These are phyloP conservation scores for Fusarium pseudonygamai DNA, from an alignment of 2,329 filamentous ascomycete species.

Conservation along the genomic window DNA sequence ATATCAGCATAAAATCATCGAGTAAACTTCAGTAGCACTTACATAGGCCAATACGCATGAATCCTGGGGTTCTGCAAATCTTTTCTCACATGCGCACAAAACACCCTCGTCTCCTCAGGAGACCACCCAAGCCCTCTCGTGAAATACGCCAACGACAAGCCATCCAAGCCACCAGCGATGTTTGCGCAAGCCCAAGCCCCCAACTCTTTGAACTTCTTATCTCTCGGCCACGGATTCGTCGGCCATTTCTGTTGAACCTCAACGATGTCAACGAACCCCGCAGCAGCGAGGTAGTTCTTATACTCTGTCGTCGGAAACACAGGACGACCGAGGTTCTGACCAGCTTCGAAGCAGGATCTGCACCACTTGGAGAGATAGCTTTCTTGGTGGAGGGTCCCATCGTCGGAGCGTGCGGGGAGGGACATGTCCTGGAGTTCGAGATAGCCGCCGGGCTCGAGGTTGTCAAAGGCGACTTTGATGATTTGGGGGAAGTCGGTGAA, in stretches of 20 bases:
- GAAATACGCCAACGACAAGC: constrained; percentile 41
- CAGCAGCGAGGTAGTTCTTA: constrained; percentile 18
- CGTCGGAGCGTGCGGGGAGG: constrained; percentile 15
- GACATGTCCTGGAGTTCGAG: constrained; percentile 27
- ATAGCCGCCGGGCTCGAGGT: constrained; percentile 23
- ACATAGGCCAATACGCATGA: constrained; percentile 32
- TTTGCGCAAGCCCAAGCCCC: constrained; percentile 33
- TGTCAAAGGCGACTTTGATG: not conserved
- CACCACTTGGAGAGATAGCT: constrained; percentile 26
- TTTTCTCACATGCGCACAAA: constrained; percentile 14
- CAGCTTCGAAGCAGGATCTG: constrained; percentile 1
- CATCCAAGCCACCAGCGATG: constrained; percentile 37
- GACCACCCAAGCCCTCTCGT: constrained; percentile 35
- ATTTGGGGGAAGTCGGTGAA: not conserved
- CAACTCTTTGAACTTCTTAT: constrained; percentile 12
- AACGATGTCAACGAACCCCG: constrained; percentile 16
- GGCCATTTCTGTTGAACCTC: constrained; percentile 26
- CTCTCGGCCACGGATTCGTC: constrained; percentile 21
- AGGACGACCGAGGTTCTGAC: constrained; percentile 6
- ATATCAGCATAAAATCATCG: not conserved
- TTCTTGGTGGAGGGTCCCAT: constrained; percentile 12
- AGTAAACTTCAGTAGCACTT: not conserved
- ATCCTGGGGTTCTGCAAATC: constrained; percentile 16
- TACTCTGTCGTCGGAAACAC: not conserved
- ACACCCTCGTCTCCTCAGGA: constrained; percentile 10